Conservation (phyloP, 1,139 yeast species). For the Debaryomyces psychrophilus region DNA sequence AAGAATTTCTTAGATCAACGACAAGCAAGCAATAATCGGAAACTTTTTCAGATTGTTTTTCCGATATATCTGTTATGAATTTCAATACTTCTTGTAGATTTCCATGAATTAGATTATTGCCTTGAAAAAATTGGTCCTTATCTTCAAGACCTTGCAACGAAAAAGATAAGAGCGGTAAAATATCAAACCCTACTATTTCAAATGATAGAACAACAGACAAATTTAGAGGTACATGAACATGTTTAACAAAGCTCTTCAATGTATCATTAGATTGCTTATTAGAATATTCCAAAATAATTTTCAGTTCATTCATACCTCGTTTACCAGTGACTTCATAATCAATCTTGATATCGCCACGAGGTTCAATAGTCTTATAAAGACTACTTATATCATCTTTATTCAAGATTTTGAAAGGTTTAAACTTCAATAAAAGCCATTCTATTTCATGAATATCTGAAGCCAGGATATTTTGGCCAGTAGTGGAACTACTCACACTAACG, state of each 20-base stretch:
- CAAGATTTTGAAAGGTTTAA: conserved; percentile 56
- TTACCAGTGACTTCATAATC: conserved; percentile 71
- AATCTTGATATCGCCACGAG: conserved; percentile 39
- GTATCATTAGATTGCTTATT: conserved; percentile 33
- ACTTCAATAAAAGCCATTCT: conserved; percentile 65
- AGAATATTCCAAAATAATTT: conserved; percentile 70
- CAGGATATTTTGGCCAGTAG: conserved; percentile 41
- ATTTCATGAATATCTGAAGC: conserved; percentile 72
- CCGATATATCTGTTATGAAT: conserved; percentile 23
- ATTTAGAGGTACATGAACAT: conserved; percentile 63
- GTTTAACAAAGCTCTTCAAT: conserved; percentile 49
- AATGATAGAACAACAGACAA: conserved; percentile 72
- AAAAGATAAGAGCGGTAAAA: conserved; percentile 52
- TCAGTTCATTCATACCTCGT: conserved; percentile 70
- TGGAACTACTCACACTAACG: conserved; percentile 12
- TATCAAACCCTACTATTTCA: conserved; percentile 74
- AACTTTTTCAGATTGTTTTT: conserved; percentile 27
- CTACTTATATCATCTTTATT: conserved; percentile 42
- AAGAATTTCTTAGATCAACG: conserved; percentile 70
- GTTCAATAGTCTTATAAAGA: conserved; percentile 37
- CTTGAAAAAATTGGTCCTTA: background rate
- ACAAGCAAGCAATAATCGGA: conserved; percentile 64
- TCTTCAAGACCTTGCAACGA: conserved; percentile 10
- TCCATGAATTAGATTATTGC: conserved; percentile 12
- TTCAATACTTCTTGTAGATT: conserved; percentile 24